Base-by-base conservation (phyloP, 2,329 filamentous ascomycete genomes). In the Phyllosticta capitalensis region DNA sequence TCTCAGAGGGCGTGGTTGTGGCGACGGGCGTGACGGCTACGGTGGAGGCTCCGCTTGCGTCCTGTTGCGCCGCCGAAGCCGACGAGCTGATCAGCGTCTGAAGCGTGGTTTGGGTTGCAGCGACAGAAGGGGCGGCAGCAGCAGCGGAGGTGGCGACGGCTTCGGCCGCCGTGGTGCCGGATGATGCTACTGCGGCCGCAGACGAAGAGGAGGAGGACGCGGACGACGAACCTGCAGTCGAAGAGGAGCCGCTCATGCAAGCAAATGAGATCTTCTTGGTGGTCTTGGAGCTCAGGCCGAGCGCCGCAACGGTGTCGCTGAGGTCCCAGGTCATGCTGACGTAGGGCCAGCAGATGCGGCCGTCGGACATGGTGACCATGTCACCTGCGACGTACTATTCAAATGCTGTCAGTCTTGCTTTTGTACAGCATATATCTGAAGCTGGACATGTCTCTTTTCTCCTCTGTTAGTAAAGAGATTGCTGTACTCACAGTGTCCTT, bases 331-430 rank as follows among this genome's bases (percentile, higher is more conserved):
- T 72, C 79, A 82, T 82, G 67, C 74, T 74, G 57, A 83, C 79
- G 63, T 83, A 84, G 24, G 81, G 81, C 81, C 81, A 86, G 75
- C 83, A 85, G 65, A 86, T 75, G 54, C 79, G 75, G 21, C 79
- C 80, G 61, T 83, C 80, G n/a, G 71, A 65, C 74, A 83, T 79
- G 30, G 80, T 83, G 10, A 83, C 81, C 76, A 85, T 83, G 65
- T 86, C 83, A 48, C 83, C 83, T 7, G 82, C 80, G 52, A 86
- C 81, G 64, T 76, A 83, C 38, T 45, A 14, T 45, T 45, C n/a
- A 3, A n/a, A n/a, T 6, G 3, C n/a, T 45, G 38, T 45, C n/a
- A 45, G 38, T n/a, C 5, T 6, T 45, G 38, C 14, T n/a, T 45
- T 45, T 6, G 5, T 7, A 45, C 5, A 7, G 6, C 14, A 5